These are phyloP conservation scores for Serendipita indica DNA, from an alignment of 768 basidiomycete species.

Conservation along the genomic window DNA sequence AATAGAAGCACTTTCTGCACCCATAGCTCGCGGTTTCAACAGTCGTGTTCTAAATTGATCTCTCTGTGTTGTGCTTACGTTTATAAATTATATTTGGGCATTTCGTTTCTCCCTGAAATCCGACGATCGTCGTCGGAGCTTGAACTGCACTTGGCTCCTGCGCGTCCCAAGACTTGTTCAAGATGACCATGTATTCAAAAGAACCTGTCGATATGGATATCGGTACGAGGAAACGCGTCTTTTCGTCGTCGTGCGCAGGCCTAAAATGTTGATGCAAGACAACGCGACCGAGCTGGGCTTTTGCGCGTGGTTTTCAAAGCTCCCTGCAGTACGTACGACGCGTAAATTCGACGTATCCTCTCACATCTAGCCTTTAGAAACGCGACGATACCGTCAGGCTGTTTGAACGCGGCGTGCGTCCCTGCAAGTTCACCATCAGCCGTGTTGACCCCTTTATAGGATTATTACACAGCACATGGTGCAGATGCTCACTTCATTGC, in stretches of 20 bases:
- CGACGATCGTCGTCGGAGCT: too few relatives aligned
- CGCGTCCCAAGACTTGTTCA: background rate
- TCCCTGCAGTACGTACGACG: conserved; percentile 56
- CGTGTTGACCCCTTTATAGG: too few relatives aligned
- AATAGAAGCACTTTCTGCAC: background rate
- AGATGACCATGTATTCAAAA: conserved; percentile 9
- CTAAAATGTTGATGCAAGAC: conserved; percentile 24
- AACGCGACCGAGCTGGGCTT: conserved; percentile 67
- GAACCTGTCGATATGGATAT: conserved; percentile 4
- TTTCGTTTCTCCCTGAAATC: too few relatives aligned
- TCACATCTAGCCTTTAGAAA: conserved; percentile 10
- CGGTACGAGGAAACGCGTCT: background rate
- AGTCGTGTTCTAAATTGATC: conserved; percentile 2
- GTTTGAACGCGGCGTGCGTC: conserved; percentile 47
- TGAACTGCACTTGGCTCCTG: too few relatives aligned
- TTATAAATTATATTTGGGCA: too few relatives aligned
- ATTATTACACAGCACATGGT: conserved; percentile 82
- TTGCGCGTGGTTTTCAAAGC: conserved; percentile 46
- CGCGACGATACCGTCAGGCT: conserved; percentile 64
- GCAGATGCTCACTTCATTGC: conserved; percentile 82
- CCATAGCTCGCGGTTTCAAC: background rate
- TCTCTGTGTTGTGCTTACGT: too few relatives aligned
- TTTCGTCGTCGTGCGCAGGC: background rate
- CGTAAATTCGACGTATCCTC: conserved; percentile 5
- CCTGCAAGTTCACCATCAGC: background rate